phyloP scores from a whole-genome alignment of 352 stramenopile species.

The Thalassiosira exigua region DNA sequence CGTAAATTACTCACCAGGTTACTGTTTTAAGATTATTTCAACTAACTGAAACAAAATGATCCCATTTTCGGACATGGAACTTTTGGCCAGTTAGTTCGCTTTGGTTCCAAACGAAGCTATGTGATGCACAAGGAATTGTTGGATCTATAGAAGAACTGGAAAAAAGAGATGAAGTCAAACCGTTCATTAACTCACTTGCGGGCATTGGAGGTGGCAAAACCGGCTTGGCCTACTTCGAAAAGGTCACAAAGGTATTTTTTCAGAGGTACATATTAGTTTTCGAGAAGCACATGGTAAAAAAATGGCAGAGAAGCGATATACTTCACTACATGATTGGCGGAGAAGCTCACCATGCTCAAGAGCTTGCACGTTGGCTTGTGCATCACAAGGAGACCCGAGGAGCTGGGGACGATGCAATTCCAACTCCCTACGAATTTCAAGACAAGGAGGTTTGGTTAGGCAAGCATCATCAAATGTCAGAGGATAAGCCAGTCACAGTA shows the following conservation, averaged over 20 bases:
- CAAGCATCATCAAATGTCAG: slow-evolving; percentile 6
- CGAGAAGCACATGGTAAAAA: slow-evolving; percentile 6
- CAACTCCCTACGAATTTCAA: not conserved
- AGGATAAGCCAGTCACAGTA: not conserved
- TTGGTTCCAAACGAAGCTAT: slow-evolving; percentile 8
- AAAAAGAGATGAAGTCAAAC: not conserved
- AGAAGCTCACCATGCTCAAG: slow-evolving; percentile 1
- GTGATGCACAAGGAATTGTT: slow-evolving; percentile 20
- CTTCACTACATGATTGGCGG: slow-evolving; percentile 20
- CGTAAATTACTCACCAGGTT: slow-evolving; percentile 8
- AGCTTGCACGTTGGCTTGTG: slow-evolving; percentile 9
- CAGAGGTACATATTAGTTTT: not conserved
- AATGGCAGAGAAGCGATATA: slow-evolving; percentile 1
- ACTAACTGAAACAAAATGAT: slow-evolving; percentile 27
- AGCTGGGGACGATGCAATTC: not conserved
- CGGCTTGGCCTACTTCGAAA: not conserved
- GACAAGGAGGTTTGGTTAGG: not conserved
- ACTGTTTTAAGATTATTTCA: slow-evolving; percentile 10
- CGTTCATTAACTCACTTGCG: not conserved
- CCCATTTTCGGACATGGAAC: slow-evolving; percentile 19
- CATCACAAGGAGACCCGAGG: not conserved
- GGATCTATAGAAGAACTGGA: slow-evolving; percentile 15
- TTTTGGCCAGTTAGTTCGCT: slow-evolving; percentile 12
- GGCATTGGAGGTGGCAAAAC: not conserved
- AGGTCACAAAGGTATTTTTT: slow-evolving; percentile 16